Evolutionary conservation across 805 yeast genomes (phyloP).

Genomic region (Lachancea nothofagi): DNA sequence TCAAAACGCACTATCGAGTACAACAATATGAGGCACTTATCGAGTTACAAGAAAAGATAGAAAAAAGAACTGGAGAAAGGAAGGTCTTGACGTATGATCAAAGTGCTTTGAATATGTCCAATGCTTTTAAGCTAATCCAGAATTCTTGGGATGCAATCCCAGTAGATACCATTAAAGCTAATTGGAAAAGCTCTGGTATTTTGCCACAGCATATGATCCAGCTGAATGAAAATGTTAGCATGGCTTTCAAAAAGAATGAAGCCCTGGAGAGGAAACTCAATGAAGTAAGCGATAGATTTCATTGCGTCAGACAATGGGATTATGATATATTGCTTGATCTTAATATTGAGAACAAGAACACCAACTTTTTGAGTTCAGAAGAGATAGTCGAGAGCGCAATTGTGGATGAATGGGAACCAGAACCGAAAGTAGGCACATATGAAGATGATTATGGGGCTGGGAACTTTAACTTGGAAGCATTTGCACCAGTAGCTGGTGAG

Average conservation of each 20-base stretch:
- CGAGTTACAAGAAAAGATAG: slow-evolving; percentile 25
- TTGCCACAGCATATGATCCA: slow-evolving; percentile 33
- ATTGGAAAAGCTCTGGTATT: slow-evolving; percentile 42
- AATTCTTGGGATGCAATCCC: slow-evolving; percentile 48
- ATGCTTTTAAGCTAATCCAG: slow-evolving; percentile 54
- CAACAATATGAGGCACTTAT: slow-evolving; percentile 46
- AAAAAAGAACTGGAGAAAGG: slow-evolving; percentile 15
- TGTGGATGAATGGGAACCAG: slow-evolving; percentile 41
- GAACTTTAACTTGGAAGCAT: slow-evolving; percentile 6
- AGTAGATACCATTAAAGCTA: slow-evolving; percentile 34
- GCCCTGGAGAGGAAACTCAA: slow-evolving; percentile 38
- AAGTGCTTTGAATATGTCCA: slow-evolving; percentile 46
- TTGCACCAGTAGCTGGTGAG: slow-evolving; percentile 4
- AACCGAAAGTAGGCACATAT: slow-evolving; percentile 6
- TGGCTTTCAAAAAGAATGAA: slow-evolving; percentile 34
- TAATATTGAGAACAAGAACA: slow-evolving; percentile 38
- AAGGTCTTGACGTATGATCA: slow-evolving; percentile 31
- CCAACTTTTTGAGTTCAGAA: slow-evolving; percentile 49
- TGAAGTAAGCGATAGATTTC: slow-evolving; percentile 42
- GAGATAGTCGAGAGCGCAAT: slow-evolving; percentile 59
- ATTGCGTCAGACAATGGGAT: slow-evolving; percentile 54
- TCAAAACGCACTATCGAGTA: slow-evolving; percentile 51
- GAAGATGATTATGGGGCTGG: slow-evolving; percentile 7
- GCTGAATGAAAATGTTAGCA: slow-evolving; percentile 26
- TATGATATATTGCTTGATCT: slow-evolving; percentile 49